Evolutionary conservation across 1,139 yeast species (phyloP).

Genomic region (Casaregolazyma suthepensis): DNA sequence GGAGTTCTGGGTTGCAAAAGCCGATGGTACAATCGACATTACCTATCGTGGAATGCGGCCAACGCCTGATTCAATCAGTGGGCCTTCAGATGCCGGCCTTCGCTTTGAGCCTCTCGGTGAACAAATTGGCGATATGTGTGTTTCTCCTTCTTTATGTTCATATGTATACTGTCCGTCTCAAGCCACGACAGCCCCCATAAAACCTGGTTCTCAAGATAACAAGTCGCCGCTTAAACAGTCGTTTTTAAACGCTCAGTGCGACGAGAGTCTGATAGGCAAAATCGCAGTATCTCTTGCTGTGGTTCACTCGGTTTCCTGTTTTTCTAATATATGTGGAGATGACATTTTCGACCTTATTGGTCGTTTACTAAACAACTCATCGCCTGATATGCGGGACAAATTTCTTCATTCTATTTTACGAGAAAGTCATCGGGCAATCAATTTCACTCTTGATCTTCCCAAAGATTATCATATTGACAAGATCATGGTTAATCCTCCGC

Average conservation of each 20-base stretch:
- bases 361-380: slow-evolving; percentile 26
- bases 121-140: slow-evolving; percentile 37
- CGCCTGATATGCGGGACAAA: slow-evolving; percentile 10
- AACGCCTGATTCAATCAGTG: slow-evolving; percentile 29
- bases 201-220: not conserved
- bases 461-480: slow-evolving; percentile 63
- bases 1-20: slow-evolving; percentile 17
- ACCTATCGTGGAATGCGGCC: slow-evolving; percentile 16
- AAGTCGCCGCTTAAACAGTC: not conserved
- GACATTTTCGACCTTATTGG: slow-evolving; percentile 56
- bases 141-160: slow-evolving; percentile 46
- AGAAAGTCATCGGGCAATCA: slow-evolving; percentile 65
- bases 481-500: slow-evolving; percentile 64
- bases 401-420: slow-evolving; percentile 39
- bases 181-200: not conserved
- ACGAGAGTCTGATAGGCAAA: not conserved
- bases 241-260: not conserved
- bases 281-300: slow-evolving; percentile 43
- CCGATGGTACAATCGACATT: slow-evolving; percentile 23
- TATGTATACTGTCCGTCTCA: slow-evolving; percentile 33
- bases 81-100: slow-evolving; percentile 56
- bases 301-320: slow-evolving; percentile 63
- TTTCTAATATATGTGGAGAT: slow-evolving; percentile 56
- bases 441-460: slow-evolving; percentile 60
- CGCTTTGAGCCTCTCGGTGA: slow-evolving; percentile 36